Evolutionary conservation across 768 basidiomycete genomes (phyloP).

Genomic region (Macrolepiota fuliginosa): DNA sequence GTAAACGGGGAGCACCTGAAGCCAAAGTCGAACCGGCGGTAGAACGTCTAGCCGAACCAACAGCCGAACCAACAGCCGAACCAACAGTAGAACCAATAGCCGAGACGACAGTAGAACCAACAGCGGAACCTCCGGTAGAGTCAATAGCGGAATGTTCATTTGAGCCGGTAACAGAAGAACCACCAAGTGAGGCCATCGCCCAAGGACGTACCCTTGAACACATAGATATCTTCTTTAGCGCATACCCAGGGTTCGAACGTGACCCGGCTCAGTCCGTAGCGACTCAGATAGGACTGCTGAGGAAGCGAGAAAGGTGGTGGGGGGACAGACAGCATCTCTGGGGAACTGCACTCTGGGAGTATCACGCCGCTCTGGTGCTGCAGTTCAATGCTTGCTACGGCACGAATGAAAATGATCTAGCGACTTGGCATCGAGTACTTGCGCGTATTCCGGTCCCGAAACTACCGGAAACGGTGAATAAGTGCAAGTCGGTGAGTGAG

Average conservation of each 20-base stretch:
- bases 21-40: too few species aligned
- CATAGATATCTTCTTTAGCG: neutral
- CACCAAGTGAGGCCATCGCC: neutral
- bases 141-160: too few species aligned
- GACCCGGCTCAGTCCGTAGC: neutral
- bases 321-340: neutral
- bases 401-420: constrained; percentile 23
- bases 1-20: too few species aligned
- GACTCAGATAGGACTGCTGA: constrained; percentile 4
- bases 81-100: neutral
- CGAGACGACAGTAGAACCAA: neutral
- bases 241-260: neutral
- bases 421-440: constrained; percentile 18
- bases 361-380: constrained; percentile 22
- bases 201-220: neutral
- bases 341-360: constrained; percentile 13
- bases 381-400: constrained; percentile 28
- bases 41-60: too few species aligned
- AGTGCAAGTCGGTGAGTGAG: constrained; percentile 6
- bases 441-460: neutral
- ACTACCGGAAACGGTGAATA: neutral
- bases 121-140: neutral
- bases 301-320: neutral
- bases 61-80: too few species aligned
- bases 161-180: too few species aligned